Percentiles rank a stretch among this genome's conserved stretches.
Evolutionary conservation across 1,139 yeast species (phyloP).

Genomic region (Taphrina betulina): DNA sequence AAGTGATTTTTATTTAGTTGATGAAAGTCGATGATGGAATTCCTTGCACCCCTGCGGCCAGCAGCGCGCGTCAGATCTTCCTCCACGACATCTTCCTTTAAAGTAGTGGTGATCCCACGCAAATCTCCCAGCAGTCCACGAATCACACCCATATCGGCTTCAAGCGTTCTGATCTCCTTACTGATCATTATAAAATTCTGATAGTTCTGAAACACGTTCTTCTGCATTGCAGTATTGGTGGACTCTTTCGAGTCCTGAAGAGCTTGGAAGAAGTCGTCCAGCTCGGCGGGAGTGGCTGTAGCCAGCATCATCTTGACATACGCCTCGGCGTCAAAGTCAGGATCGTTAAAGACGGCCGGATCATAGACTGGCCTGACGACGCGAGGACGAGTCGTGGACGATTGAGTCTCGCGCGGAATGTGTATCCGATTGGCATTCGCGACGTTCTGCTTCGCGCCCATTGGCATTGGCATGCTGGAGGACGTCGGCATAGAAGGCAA

Average conservation of each 20-base stretch:
- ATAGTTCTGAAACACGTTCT: slow-evolving; percentile 36
- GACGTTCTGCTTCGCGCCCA: slow-evolving; percentile 20
- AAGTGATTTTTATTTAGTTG: slow-evolving; percentile 79
- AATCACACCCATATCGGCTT: slow-evolving; percentile 33
- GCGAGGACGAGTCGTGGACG: background rate
- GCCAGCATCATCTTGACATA: slow-evolving; percentile 31
- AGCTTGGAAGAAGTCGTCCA: slow-evolving; percentile 31
- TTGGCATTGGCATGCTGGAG: slow-evolving; percentile 8
- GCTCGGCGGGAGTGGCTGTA: slow-evolving; percentile 35
- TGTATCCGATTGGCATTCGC: slow-evolving; percentile 14
- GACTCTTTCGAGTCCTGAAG: slow-evolving; percentile 29
- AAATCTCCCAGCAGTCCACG: slow-evolving; percentile 30
- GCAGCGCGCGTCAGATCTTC: slow-evolving; percentile 11
- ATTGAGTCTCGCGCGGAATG: slow-evolving; percentile 26
- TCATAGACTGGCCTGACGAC: slow-evolving; percentile 14
- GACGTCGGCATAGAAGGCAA: slow-evolving; percentile 8
- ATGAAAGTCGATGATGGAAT: slow-evolving; percentile 70
- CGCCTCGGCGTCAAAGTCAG: slow-evolving; percentile 32
- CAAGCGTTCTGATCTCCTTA: slow-evolving; percentile 33
- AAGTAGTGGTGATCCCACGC: slow-evolving; percentile 22
- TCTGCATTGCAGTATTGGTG: slow-evolving; percentile 34
- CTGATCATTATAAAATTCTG: slow-evolving; percentile 36
- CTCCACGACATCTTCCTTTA: slow-evolving; percentile 29
- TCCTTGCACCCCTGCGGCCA: slow-evolving; percentile 44
- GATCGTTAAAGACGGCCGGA: slow-evolving; percentile 31